Evolutionary conservation across 2,329 filamentous ascomycete species (phyloP).

Genomic region (Trichophyton verrucosum): DNA sequence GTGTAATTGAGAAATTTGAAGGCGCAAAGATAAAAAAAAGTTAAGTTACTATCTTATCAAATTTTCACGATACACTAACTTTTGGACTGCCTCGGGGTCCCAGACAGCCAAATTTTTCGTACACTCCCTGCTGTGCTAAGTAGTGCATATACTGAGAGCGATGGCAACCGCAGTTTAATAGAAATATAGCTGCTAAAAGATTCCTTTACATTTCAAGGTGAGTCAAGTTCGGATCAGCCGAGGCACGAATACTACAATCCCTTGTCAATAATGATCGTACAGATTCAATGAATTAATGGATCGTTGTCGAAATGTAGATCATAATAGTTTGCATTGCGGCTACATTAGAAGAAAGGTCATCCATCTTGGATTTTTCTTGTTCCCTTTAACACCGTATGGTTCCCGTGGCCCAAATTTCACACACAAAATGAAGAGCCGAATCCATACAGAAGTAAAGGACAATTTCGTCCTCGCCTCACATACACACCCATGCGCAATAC

Average conservation of each 20-base stretch:
- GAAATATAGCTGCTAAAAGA: background rate
- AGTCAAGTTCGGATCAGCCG: background rate
- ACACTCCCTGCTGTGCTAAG: background rate
- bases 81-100: background rate
- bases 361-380: slow-evolving; percentile 10
- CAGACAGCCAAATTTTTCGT: background rate
- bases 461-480: slow-evolving; percentile 17
- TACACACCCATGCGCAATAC: slow-evolving; percentile 19
- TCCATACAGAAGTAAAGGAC: slow-evolving; percentile 10
- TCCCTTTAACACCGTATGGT: slow-evolving; percentile 5
- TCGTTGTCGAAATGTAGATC: slow-evolving; percentile 6
- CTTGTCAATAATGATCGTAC: background rate
- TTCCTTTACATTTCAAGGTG: background rate
- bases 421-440: slow-evolving; percentile 17
- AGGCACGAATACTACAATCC: background rate
- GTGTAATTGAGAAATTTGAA: background rate
- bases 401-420: slow-evolving; percentile 2
- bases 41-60: slow-evolving; percentile 1
- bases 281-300: background rate
- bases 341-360: slow-evolving; percentile 13
- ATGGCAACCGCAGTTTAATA: too few relatives aligned
- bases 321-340: slow-evolving; percentile 12
- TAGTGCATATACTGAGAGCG: background rate
- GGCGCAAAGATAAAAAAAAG: background rate
- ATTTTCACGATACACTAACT: background rate